Conservation (phyloP, 352 stramenopile species). For the Pythium coloratum region DNA sequence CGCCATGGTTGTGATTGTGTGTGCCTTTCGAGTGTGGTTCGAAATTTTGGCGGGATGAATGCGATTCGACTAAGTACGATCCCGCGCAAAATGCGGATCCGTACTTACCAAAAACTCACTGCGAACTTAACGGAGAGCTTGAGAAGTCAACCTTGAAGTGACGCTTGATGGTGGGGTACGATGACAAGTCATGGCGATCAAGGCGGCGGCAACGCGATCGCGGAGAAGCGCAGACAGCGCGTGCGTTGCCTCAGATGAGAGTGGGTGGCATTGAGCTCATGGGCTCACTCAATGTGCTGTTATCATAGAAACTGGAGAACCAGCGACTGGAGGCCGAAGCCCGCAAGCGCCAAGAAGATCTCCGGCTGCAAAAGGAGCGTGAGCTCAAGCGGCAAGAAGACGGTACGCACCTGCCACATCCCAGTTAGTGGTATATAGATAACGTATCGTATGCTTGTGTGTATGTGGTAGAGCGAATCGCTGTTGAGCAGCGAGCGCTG, state of each 20-base stretch:
- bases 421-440: too few relatives aligned
- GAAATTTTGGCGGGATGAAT: constrained; percentile 15
- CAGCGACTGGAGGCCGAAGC: constrained; percentile 62
- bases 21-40: neutral
- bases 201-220: constrained; percentile 24
- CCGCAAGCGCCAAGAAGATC: constrained; percentile 44
- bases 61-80: constrained; percentile 18
- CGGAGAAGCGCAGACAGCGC: constrained; percentile 32
- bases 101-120: neutral
- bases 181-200: neutral
- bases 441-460: neutral
- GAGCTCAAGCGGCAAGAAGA: constrained; percentile 48
- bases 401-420: constrained; percentile 28
- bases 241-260: constrained; percentile 8
- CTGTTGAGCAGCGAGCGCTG: constrained; percentile 34
- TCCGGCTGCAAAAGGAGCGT: constrained; percentile 37
- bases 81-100: neutral
- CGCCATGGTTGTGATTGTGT: neutral
- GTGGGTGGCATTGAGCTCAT: neutral
- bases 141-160: neutral
- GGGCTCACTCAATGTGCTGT: neutral
- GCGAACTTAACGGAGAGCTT: constrained; percentile 8
- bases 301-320: constrained; percentile 67
- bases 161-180: neutral
- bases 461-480: constrained; percentile 34